These are phyloP conservation scores for Persicaria tinctoria DNA, from an alignment of 148 eudicot species.

Conservation along the genomic window DNA sequence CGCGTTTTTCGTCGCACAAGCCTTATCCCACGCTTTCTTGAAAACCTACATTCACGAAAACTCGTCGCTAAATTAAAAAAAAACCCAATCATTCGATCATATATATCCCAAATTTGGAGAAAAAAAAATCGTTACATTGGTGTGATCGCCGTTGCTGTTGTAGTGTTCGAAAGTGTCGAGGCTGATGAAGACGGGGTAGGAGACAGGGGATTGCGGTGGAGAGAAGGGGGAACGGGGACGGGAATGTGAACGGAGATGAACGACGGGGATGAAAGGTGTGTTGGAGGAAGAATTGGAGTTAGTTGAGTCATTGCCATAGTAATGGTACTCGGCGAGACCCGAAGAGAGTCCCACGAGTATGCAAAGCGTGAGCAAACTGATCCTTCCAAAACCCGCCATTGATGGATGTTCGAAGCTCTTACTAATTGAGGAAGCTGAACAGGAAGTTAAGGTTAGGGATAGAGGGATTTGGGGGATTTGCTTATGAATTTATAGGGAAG, in stretches of 20 bases:
- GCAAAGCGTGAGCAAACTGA: too few relatives aligned
- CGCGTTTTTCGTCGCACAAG: conserved; percentile 34
- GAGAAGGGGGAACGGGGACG: neutral
- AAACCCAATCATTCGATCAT: neutral
- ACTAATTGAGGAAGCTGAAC: too few relatives aligned
- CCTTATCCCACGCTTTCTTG: conserved; percentile 56
- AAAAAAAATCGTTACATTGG: neutral
- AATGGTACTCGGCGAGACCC: neutral
- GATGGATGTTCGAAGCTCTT: too few relatives aligned
- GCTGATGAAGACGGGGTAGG: neutral
- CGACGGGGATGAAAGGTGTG: neutral
- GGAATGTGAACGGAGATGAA: neutral
- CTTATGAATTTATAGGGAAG: too few relatives aligned
- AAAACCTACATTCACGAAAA: conserved; percentile 39
- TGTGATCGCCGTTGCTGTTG: neutral
- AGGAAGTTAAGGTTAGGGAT: too few relatives aligned
- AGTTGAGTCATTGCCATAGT: neutral
- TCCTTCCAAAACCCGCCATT: too few relatives aligned
- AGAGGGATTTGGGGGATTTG: too few relatives aligned
- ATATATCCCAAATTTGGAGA: neutral
- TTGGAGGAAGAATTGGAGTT: neutral
- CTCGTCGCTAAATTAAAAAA: neutral
- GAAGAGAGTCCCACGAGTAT: too few relatives aligned
- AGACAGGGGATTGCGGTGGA: neutral
- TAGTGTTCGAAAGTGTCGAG: neutral